phyloP scores from a whole-genome alignment of 2,329 filamentous ascomycete species.

The Albifimbria verrucaria region DNA sequence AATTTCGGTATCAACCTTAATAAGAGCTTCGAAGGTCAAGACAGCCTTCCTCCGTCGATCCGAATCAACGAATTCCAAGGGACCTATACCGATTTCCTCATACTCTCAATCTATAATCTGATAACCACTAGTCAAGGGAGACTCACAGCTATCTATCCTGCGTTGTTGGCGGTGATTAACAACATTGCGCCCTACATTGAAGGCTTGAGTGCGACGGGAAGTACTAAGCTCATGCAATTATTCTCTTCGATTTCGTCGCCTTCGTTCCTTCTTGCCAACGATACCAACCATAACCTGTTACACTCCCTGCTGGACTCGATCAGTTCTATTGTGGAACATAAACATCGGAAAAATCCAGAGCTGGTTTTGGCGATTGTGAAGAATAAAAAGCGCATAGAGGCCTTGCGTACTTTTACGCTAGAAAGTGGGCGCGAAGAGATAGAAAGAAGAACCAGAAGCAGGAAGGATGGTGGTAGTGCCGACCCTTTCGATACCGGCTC shows the following conservation, averaged over 20 bases:
- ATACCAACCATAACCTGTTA: constrained; percentile 81
- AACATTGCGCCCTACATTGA: constrained; percentile 87
- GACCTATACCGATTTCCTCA: constrained; percentile 88
- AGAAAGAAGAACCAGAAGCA: constrained; percentile 69
- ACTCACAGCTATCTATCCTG: constrained; percentile 86
- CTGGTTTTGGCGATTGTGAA: constrained; percentile 77
- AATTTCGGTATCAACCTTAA: constrained; percentile 90
- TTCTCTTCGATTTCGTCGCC: constrained; percentile 92
- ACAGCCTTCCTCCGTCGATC: constrained; percentile 79
- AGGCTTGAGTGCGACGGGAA: constrained; percentile 69
- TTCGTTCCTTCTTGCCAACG: constrained; percentile 87
- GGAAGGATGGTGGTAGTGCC: constrained; percentile 58
- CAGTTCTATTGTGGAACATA: constrained; percentile 85
- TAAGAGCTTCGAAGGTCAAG: constrained; percentile 82
- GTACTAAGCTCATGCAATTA: constrained; percentile 80
- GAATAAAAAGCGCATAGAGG: constrained; percentile 80
- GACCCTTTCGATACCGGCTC: constrained; percentile 49
- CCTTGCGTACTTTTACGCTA: constrained; percentile 80
- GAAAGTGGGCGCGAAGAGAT: constrained; percentile 92
- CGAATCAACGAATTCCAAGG: constrained; percentile 81
- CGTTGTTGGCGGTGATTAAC: constrained; percentile 86
- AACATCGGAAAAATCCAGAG: constrained; percentile 76
- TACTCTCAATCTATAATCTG: constrained; percentile 90
- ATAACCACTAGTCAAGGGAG: constrained; percentile 90
- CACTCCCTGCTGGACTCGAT: constrained; percentile 82